phyloP scores from a whole-genome alignment of 78 protist species.

The Emiliania huxleyi region DNA sequence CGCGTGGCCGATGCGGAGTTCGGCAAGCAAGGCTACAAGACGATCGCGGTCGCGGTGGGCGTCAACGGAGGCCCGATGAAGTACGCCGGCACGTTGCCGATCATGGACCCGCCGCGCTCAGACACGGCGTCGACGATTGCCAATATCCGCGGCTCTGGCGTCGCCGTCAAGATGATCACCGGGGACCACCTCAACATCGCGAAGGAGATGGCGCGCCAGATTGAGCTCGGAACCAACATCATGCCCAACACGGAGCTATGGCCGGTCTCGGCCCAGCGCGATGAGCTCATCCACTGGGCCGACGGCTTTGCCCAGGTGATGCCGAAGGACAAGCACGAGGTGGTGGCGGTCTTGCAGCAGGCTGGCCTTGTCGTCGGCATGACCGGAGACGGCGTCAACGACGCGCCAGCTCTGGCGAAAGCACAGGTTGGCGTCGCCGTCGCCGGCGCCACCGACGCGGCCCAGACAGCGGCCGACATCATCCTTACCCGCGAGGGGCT shows the following conservation, averaged over 20 bases:
- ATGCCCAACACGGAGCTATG: background rate
- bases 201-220: background rate
- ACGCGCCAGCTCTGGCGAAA: conserved; percentile 95
- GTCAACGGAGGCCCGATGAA: background rate
- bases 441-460: conserved; percentile 82
- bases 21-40: background rate
- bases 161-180: background rate
- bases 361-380: conserved; percentile 69
- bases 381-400: conserved; percentile 98
- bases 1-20: background rate
- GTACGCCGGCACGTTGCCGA: background rate
- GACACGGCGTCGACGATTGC: background rate
- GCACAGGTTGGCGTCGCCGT: conserved; percentile 94
- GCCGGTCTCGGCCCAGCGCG: background rate
- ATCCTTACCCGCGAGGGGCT: background rate
- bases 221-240: background rate
- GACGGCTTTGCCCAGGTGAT: conserved; percentile 69
- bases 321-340: conserved; percentile 89
- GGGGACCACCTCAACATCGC: background rate
- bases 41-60: background rate
- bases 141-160: no score
- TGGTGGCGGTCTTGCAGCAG: conserved; percentile 64
- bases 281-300: background rate
- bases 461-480: conserved; percentile 9
- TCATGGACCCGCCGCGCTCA: background rate